phyloP scores from a whole-genome alignment of 176 grass and related monocot species.

The Hordeum marinum region DNA sequence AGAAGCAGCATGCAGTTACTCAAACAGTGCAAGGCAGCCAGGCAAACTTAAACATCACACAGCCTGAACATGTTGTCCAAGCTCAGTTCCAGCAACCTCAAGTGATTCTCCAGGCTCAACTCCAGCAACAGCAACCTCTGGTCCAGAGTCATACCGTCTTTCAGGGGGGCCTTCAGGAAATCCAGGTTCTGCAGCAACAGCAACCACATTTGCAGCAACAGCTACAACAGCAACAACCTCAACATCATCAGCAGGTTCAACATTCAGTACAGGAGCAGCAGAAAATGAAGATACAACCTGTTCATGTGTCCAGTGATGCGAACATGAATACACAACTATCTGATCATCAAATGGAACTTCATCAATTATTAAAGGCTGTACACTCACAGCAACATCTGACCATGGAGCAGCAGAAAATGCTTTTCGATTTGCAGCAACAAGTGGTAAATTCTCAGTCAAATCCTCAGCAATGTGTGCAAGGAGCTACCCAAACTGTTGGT shows the following conservation, averaged over 20 bases:
- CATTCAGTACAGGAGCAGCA: slow-evolving; percentile 45
- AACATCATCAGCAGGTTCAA: slow-evolving; percentile 35
- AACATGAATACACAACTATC: slow-evolving; percentile 31
- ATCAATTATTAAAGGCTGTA: slow-evolving; percentile 53
- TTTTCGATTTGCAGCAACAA: slow-evolving; percentile 55
- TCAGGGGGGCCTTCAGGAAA: slow-evolving; percentile 45
- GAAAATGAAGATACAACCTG: slow-evolving; percentile 39
- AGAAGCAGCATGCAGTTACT: slow-evolving; percentile 33
- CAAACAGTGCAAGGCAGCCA: slow-evolving; percentile 38
- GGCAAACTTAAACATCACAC: slow-evolving; percentile 24
- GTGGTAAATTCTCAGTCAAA: slow-evolving; percentile 38
- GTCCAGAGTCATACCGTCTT: slow-evolving; percentile 45
- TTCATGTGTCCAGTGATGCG: slow-evolving; percentile 21
- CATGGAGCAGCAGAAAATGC: slow-evolving; percentile 58
- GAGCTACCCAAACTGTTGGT: slow-evolving; percentile 26
- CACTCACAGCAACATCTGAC: slow-evolving; percentile 43
- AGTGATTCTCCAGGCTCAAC: slow-evolving; percentile 37
- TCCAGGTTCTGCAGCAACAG: slow-evolving; percentile 54
- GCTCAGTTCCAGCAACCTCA: slow-evolving; percentile 50
- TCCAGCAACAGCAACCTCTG: slow-evolving; percentile 49
- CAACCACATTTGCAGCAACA: slow-evolving; percentile 35
- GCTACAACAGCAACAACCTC: slow-evolving; percentile 30
- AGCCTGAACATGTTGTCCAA: slow-evolving; percentile 32
- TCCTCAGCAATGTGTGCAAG: slow-evolving; percentile 37
- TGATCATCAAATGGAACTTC: slow-evolving; percentile 63